Base-by-base conservation (phyloP, 257 asterid genomes). In the Plantago major region DNA sequence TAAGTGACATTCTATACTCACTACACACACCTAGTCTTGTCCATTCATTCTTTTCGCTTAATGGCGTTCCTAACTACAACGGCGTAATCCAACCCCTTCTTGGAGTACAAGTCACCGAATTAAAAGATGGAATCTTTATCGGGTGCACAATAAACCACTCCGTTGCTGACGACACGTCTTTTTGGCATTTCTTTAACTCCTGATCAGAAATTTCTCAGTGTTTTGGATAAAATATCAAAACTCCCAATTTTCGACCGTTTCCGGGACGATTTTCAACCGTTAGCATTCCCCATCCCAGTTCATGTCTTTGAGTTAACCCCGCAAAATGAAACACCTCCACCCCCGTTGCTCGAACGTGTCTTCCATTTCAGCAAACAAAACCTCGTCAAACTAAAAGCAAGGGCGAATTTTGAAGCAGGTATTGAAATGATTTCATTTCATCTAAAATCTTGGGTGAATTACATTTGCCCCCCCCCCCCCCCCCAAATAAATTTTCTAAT, bases 121-220 rank as follows among this genome's bases (percentile, higher is more conserved):
- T 85, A 13, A 70, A 15, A 0, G 89, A 82, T 42, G 76, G 86
- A 13, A 30, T 68, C 57, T 67, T 82, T 50, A 40, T 82, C 8
- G 78, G 71, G 4, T 66, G 78, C 65, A 67, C 81, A 6, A 57
- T 68, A 1, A 85, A 85, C 45, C 87, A 82, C 42, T 53, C 52
- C 3, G 58, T 78, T 10, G 64, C 55, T 0, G 86, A 83, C 40
- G 86, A 82, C 14, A 59, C 74, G 0, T 69, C 86, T 0, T 76
- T 79, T 18, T 84, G 87, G 89, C 86, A 77, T 56, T 82, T 84
- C 71, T 9, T 81, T 61, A 75, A 67, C 45, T 70, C 79, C 0
- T 81, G 90, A 84, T 74, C 87, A 1, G 84, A 80, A 46, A 64
- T 80, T 1, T 70, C 79, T 0, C 73, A n/a, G 71, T 0, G 73